Base-by-base conservation (phyloP, 441 rosid genomes). In the Capsella rubella region DNA sequence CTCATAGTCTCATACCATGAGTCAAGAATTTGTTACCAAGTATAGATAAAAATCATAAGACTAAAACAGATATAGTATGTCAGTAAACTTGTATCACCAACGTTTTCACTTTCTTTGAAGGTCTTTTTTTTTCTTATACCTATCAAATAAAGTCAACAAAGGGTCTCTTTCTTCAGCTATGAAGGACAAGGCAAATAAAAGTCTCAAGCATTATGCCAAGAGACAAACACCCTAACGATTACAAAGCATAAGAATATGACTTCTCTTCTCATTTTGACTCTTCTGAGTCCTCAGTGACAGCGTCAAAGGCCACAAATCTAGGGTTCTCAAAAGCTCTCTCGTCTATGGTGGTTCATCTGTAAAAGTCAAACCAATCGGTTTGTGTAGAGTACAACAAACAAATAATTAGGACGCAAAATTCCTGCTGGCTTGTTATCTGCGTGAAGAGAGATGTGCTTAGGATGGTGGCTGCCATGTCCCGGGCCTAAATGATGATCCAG, bases 381-480 rank as follows among this genome's bases (percentile, higher is more conserved):
- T 58, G 45, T 54, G 29, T 59, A 59, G 47, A 69, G 51, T 68
- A 60, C 58, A 75, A 43, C 70, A 69, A 62, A 54, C 52, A 45
- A 18, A 53, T 54, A 21, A 53, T 34, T 43, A 37, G 31, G 54
- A 66, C 28, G 7, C n/a, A 49, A 53, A 4, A 32, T 34, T 79
- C 8, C 37, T 34, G 8, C 37, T 34, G 66, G 10, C 27, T 42
- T 64, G 31, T n/a, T 31, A 34, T 43, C 51, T 34, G 45, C 5
- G 13, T 34, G 43, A 51, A 28, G 54, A 64, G 70, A 28, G 34
- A 47, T 43, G 56, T 56, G 43, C 47, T 87, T 86, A 87, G 46
- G 90, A 82, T 31, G 97, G 97, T 2, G 97, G 97, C 68, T 88
- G 97, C 98, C 99, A 95, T 55, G 93, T 86, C 80, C 96, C 97